Conservation (phyloP, 352 stramenopile species). For the Phytophthora fragariaefolia region DNA sequence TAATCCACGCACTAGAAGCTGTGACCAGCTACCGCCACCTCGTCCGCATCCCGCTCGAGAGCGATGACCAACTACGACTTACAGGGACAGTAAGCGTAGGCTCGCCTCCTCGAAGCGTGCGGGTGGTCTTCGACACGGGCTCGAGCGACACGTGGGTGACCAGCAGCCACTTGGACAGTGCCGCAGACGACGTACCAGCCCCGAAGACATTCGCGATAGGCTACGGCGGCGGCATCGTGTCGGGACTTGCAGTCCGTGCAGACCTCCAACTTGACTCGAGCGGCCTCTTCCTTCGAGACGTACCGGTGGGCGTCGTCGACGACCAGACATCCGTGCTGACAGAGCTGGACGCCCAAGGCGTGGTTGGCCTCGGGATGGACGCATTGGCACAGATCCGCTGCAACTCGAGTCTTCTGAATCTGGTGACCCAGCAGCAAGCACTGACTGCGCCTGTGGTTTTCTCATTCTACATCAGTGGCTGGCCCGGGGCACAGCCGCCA, state of each 20-base stretch:
- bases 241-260: conserved; percentile 8
- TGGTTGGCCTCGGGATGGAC: conserved; percentile 31
- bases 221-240: conserved; percentile 29
- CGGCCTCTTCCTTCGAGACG: neutral
- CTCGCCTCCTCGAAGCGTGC: conserved; percentile 4
- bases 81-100: conserved; percentile 11
- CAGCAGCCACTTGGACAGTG: neutral
- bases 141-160: conserved; percentile 31
- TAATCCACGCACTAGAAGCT: neutral
- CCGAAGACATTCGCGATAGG: conserved; percentile 5
- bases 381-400: conserved; percentile 17
- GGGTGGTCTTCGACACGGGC: conserved; percentile 31
- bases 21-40: conserved; percentile 3
- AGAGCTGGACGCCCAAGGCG: conserved; percentile 15
- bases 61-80: conserved; percentile 23
- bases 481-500: conserved; percentile 3
- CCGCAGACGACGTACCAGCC: neutral
- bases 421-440: conserved; percentile 6
- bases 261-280: conserved; percentile 14
- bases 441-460: conserved; percentile 1
- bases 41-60: conserved; percentile 22
- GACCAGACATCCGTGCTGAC: conserved; percentile 1
- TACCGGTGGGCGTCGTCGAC: conserved; percentile 23
- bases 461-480: conserved; percentile 26
- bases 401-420: conserved; percentile 9